phyloP scores from a whole-genome alignment of 2,329 filamentous ascomycete genomes.

The Fusarium sp. region DNA sequence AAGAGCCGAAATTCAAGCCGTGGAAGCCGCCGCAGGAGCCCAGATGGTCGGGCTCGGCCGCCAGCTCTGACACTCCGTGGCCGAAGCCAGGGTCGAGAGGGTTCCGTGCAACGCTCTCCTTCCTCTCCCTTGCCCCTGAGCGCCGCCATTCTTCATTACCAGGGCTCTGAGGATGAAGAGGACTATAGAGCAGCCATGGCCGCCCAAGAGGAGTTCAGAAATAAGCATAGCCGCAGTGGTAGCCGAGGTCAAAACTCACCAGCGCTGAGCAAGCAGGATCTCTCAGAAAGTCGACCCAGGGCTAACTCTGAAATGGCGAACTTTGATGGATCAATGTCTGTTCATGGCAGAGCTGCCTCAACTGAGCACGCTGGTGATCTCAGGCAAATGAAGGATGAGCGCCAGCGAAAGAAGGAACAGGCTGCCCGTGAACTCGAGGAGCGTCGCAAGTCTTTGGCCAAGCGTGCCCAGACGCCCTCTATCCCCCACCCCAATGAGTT shows the following conservation, averaged over 20 bases:
- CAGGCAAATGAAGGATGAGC: conserved; percentile 67
- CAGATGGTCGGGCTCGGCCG: conserved; percentile 56
- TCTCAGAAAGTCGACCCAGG: conserved; percentile 54
- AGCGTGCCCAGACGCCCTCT: conserved; percentile 80
- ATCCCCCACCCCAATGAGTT: conserved; percentile 79
- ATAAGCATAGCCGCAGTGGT: conserved; percentile 63
- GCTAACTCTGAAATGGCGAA: conserved; percentile 48
- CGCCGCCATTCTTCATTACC: conserved; percentile 53
- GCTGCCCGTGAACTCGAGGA: conserved; percentile 90
- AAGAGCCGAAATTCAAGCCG: conserved; percentile 63
- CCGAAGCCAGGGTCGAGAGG: conserved; percentile 69
- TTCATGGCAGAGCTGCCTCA: conserved; percentile 52
- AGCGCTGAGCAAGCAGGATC: conserved; percentile 49
- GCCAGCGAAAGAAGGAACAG: conserved; percentile 75
- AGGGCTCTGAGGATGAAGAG: conserved; percentile 72
- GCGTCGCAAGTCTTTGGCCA: conserved; percentile 83
- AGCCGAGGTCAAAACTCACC: conserved; percentile 56
- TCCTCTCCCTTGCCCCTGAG: conserved; percentile 84
- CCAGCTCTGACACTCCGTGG: conserved; percentile 66
- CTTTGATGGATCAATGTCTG: conserved; percentile 45
- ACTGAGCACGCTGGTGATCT: conserved; percentile 65
- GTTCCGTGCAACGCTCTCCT: conserved; percentile 74
- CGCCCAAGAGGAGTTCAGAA: conserved; percentile 67
- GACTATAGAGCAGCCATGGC: conserved; percentile 65
- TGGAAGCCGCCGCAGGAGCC: conserved; percentile 59